These are phyloP conservation scores for Mortierella hygrophila DNA, from an alignment of 192 early-diverging fungal genomes.

Conservation along the genomic window DNA sequence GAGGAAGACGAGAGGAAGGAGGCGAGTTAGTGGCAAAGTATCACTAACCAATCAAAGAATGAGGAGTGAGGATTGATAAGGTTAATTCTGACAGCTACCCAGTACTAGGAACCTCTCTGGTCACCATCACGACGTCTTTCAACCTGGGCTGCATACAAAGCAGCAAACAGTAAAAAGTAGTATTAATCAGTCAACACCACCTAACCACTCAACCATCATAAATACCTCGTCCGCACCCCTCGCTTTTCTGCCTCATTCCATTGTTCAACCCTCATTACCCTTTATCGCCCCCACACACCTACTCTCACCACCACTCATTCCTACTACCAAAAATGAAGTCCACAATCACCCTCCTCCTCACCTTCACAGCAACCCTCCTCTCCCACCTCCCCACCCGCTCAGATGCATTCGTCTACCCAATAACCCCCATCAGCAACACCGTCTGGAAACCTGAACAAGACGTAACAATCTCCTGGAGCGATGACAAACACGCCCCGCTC, in stretches of 20 bases:
- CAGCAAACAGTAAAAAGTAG: no score
- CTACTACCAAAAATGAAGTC: neutral
- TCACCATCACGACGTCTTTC: neutral
- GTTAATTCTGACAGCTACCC: neutral
- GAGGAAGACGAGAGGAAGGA: no score
- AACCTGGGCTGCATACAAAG: conserved; percentile 1
- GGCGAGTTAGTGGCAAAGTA: no score
- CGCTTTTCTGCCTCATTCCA: no score
- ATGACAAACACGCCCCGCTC: conserved; percentile 22
- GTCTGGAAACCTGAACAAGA: conserved; percentile 38
- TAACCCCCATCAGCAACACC: conserved; percentile 22
- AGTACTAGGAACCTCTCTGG: neutral
- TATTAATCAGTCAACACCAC: neutral
- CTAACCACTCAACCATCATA: neutral
- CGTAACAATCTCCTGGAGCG: conserved; percentile 35
- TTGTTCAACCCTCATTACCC: no score
- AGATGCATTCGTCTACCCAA: conserved; percentile 37
- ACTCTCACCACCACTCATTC: neutral
- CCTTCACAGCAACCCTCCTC: neutral
- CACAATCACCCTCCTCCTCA: neutral
- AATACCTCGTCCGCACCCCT: neutral
- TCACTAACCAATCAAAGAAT: no score
- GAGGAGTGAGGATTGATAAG: no score
- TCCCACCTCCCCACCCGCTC: neutral
- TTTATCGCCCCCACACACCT: no score